Percentiles rank a stretch among this genome's conserved stretches.
Evolutionary conservation across 2,329 filamentous ascomycete genomes (phyloP).

Genomic region (Diatrype stigma): DNA sequence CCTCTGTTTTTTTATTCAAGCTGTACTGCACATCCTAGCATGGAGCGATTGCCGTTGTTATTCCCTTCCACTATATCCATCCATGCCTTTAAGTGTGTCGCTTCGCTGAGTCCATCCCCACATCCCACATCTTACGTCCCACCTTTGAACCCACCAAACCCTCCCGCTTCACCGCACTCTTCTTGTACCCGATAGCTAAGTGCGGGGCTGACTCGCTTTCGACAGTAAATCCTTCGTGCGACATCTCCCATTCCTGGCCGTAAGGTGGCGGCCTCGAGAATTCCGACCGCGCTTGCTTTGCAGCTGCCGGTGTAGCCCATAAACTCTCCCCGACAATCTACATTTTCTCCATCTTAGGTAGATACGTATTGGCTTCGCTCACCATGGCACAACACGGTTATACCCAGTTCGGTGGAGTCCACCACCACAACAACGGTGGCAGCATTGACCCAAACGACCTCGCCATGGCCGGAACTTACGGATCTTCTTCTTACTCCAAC

Average conservation of each 20-base stretch:
- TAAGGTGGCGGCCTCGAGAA: conserved; percentile 8
- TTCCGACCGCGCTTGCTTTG: conserved; percentile 2
- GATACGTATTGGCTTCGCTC: conserved; percentile 12
- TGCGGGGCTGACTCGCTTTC: conserved; percentile 26
- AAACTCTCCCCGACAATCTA: neutral
- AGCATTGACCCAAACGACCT: conserved; percentile 84
- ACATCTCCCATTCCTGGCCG: conserved; percentile 10
- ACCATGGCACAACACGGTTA: conserved; percentile 55
- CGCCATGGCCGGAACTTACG: conserved; percentile 61
- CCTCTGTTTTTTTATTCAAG: neutral
- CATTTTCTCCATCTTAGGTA: conserved; percentile 3
- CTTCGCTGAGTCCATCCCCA: neutral
- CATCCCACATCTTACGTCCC: neutral
- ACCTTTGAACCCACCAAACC: neutral
- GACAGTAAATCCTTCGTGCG: conserved; percentile 14
- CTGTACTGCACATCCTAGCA: no score
- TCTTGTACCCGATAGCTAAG: conserved; percentile 8
- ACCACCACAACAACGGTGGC: conserved; percentile 49
- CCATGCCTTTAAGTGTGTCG: no score
- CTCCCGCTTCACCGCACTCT: conserved; percentile 2
- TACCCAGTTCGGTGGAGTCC: conserved; percentile 50
- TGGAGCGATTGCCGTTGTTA: no score
- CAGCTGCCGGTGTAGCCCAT: conserved; percentile 12
- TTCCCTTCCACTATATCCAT: no score
- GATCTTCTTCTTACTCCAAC: conserved; percentile 56